A percentile compares a stretch with the other conserved stretches of the same genome.
Conservation (phyloP, 1,284 basidiomycete genomes). For the Abortiporus biennis region DNA sequence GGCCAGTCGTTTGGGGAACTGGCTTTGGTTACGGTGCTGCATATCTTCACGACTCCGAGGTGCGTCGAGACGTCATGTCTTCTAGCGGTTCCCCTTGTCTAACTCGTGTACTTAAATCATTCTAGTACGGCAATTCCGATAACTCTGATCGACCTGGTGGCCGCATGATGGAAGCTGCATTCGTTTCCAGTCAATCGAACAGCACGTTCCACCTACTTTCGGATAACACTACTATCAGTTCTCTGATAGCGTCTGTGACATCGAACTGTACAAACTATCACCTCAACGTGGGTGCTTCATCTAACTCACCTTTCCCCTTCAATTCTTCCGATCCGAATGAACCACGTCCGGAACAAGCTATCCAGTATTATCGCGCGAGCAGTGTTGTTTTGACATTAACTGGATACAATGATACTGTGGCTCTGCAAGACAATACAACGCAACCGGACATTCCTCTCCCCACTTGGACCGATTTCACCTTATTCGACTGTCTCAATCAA, state of each 20-base stretch:
- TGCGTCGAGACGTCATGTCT: conserved; percentile 13
- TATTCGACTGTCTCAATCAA: conserved; percentile 47
- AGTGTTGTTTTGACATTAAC: conserved; percentile 49
- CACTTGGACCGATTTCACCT: conserved; percentile 35
- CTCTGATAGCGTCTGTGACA: conserved; percentile 41
- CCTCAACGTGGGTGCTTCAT: conserved; percentile 13
- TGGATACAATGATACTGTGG: conserved; percentile 58
- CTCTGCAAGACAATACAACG: conserved; percentile 31
- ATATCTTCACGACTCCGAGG: conserved; percentile 40
- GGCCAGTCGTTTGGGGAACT: conserved; percentile 50
- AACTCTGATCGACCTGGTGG: conserved; percentile 59
- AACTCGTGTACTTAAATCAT: background rate
- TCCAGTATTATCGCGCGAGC: conserved; percentile 58
- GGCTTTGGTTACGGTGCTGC: conserved; percentile 26
- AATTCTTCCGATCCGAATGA: conserved; percentile 23
- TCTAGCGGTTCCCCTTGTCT: background rate
- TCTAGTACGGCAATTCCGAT: conserved; percentile 46
- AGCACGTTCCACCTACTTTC: conserved; percentile 52
- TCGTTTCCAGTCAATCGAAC: conserved; percentile 37
- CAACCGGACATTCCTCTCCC: conserved; percentile 45
- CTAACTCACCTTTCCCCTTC: conserved; percentile 24
- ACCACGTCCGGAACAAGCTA: conserved; percentile 43
- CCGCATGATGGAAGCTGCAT: conserved; percentile 40
- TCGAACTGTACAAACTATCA: conserved; percentile 37
- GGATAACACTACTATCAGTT: conserved; percentile 48